These are phyloP conservation scores for Verticillium albo-atrum DNA, from an alignment of 2,329 filamentous ascomycete genomes.

Conservation along the genomic window DNA sequence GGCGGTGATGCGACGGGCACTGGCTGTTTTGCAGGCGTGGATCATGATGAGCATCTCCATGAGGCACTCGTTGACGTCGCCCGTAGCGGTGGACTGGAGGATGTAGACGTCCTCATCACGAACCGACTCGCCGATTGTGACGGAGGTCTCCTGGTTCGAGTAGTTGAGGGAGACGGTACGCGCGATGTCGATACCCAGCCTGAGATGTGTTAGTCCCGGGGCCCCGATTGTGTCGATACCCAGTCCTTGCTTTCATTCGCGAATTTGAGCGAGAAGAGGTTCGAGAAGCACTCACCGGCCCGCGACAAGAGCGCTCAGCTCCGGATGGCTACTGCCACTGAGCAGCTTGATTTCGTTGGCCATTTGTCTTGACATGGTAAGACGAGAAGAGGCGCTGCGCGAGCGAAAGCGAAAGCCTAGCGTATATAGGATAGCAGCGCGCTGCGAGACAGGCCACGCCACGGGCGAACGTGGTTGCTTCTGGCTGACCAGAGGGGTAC, in stretches of 20 bases:
- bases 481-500: neutral
- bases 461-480: neutral
- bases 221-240: too few relatives aligned
- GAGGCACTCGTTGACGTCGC: constrained; percentile 87
- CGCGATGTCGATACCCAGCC: constrained; percentile 62
- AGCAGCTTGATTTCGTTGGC: constrained; percentile 34
- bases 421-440: neutral
- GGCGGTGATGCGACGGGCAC: constrained; percentile 76
- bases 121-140: constrained; percentile 85
- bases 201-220: constrained; percentile 19
- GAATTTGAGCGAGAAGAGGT: constrained; percentile 2
- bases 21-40: constrained; percentile 63
- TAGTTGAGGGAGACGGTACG: constrained; percentile 69
- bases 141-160: constrained; percentile 73
- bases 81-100: constrained; percentile 80
- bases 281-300: constrained; percentile 15
- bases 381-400: neutral
- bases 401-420: neutral
- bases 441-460: neutral
- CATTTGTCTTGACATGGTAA: constrained; percentile 16
- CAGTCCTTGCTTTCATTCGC: too few relatives aligned
- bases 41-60: constrained; percentile 95
- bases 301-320: constrained; percentile 25
- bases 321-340: constrained; percentile 27
- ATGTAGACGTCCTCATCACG: constrained; percentile 82